Base-by-base conservation (phyloP, 2,329 filamentous ascomycete species). In the Phyllosticta capitalensis region DNA sequence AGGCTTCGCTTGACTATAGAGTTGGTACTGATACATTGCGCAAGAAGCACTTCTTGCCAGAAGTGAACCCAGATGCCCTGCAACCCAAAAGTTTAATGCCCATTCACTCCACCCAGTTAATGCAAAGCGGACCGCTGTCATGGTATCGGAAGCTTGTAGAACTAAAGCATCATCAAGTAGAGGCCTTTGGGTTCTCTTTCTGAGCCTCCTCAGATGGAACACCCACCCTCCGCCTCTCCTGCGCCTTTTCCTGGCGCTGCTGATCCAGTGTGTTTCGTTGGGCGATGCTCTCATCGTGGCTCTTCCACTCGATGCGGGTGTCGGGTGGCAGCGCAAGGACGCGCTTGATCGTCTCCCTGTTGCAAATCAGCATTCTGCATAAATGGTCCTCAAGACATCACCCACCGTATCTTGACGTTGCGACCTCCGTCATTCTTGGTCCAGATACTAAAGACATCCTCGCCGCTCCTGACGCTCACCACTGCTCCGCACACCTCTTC, bases 401-500 rank as follows among this genome's bases (percentile, higher is more conserved):
- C 85, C 67, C 83, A 95, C 88, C 92, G 87, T 69, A 99, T 96
- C 79, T 95, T 96, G 67, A 97, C 88, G 74, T 96, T 95, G 68
- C 90, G 86, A 63, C 91, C 90, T 52, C 91, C 92, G 69, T 95
- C 90, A 67, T 90, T 94, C 73, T 91, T 89, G 59, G 92, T 95
- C 94, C 94, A 99, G 71, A 99, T 91, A 76, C 91, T 96, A 73
- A 99, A 82, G 63, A 97, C 95, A 71, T 99, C 94, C 76, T 99
- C 94, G 51, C 92, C 92, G 69, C 92, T 95, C 63, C 94, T 83
- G 64, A 99, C 89, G 72, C 92, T 97, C 51, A 99, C 81, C 28
- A 99, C 94, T 58, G 89, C 90, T 62, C 94, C 94, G 70, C 92
- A 99, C 50, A 99, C 88, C 73, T 99, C 92, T 66, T 97, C 92